phyloP scores from a whole-genome alignment of 2,329 filamentous ascomycete species.

The Verticillium tricorpus region DNA sequence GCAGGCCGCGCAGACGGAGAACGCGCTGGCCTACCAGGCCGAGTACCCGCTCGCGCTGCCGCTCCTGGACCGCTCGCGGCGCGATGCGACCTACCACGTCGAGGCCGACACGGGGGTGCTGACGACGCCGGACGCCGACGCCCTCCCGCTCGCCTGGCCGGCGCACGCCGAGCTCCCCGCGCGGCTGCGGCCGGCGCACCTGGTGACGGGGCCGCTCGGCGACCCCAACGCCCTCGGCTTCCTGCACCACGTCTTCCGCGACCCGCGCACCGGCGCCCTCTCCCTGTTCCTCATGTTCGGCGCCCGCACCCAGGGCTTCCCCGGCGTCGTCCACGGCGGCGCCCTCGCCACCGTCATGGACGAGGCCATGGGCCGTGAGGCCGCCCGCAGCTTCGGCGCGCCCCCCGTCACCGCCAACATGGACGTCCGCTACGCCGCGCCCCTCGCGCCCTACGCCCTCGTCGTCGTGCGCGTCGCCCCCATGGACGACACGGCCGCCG shows the following conservation, averaged over 20 bases:
- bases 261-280: conserved; percentile 18
- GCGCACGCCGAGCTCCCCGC: background rate
- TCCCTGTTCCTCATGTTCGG: conserved; percentile 27
- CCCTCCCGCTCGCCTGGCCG: background rate
- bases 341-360: conserved; percentile 30
- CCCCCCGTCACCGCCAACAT: background rate
- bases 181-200: conserved; percentile 20
- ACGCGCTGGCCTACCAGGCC: background rate
- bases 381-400: background rate
- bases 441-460: conserved; percentile 3
- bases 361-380: conserved; percentile 27
- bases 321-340: conserved; percentile 30
- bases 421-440: conserved; percentile 6
- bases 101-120: background rate
- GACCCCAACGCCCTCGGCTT: conserved; percentile 21
- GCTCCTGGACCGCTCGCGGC: background rate
- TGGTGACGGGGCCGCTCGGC: conserved; percentile 26
- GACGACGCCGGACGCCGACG: background rate
- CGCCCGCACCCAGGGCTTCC: conserved; percentile 25
- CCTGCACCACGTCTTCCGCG: conserved; percentile 29
- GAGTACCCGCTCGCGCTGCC: background rate
- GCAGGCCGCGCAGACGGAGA: background rate
- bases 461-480: conserved; percentile 8
- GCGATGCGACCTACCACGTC: background rate
- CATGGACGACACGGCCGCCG: background rate